Base-by-base conservation (phyloP, 129 eudicot species). In the Flaveria brownii region DNA sequence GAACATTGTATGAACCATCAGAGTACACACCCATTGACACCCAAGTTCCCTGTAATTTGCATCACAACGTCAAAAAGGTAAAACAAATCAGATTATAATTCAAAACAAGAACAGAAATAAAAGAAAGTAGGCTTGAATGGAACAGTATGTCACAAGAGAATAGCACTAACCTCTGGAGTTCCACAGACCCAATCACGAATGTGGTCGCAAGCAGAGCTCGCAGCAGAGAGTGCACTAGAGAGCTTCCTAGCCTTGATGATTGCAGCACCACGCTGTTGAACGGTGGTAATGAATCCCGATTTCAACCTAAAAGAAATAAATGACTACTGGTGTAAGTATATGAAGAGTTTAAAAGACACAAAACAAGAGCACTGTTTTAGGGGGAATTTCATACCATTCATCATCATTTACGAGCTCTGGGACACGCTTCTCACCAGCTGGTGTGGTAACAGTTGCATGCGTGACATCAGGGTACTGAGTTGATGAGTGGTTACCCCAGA, bases 11-110 rank as follows among this genome's bases (percentile, higher is more conserved):
- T 54, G 99, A 95, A 41, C 99, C 99, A 87, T 95, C 97, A 68
- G 99, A 95, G 89, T 91, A 95, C 25, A 95, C 99, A 86, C 99
- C 99, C 99, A 95, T 95, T 15, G 99, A 95, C 57, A 95, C 99
- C 92, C 92, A 95, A 66, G 97, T 95, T 28, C 97, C 99, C 99
- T 95, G 74, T 16, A 67, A 46, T 26, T 43, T 11, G 42, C 61
- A 75, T 26, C 55, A 36, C 41, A 62, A 64, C 14, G 39, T 18
- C 23, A 26, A 61, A 68, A 62, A 78, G 43, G 55, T 23, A 16
- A 36, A 3, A 75, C 68, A 63, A 30, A 63, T 63, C 15, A 16
- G n/a, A 77, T 15, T 62, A 13, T 13, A 61, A 56, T 17, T 56
- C 20, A 13, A 25, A 60, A 8, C 3, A 45, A 45, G 13, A 4